phyloP scores from a whole-genome alignment of 805 yeast genomes.

The Myxozyma geophila region DNA sequence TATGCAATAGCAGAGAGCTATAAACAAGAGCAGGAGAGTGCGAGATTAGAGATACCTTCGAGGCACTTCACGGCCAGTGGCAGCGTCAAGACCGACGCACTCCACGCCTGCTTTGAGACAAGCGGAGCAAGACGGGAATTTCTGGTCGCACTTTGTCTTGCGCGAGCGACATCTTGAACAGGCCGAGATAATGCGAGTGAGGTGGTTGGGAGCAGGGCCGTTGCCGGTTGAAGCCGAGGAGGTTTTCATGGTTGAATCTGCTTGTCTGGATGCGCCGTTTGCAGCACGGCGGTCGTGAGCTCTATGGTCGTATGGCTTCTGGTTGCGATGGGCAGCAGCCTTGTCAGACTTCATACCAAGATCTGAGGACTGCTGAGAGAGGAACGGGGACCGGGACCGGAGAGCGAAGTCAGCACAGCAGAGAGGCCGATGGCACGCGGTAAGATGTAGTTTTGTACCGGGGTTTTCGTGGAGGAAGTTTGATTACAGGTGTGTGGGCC shows the following conservation, averaged over 20 bases:
- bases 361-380: neutral
- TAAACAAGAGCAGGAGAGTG: neutral
- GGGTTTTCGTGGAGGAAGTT: neutral
- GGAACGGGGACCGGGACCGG: neutral
- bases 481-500: neutral
- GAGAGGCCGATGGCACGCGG: conserved; percentile 1
- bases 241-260: conserved; percentile 5
- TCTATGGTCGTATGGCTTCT: conserved; percentile 8
- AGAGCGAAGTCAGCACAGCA: no score
- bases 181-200: conserved; percentile 59
- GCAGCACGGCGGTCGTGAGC: conserved; percentile 9
- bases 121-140: conserved; percentile 66
- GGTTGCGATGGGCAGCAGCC: conserved; percentile 12
- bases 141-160: conserved; percentile 69
- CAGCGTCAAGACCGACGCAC: conserved; percentile 85
- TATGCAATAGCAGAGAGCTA: neutral
- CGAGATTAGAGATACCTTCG: conserved; percentile 52
- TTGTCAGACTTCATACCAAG: conserved; percentile 21
- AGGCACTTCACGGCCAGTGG: conserved; percentile 85
- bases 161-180: conserved; percentile 79
- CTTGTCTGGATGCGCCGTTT: neutral
- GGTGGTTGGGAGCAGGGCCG: conserved; percentile 34
- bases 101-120: conserved; percentile 69
- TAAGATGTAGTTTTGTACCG: neutral
- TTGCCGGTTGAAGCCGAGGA: conserved; percentile 33